Evolutionary conservation across 176 grass and related monocot genomes (phyloP), one percentile per base, ranked within the genome.

Genomic region (Rhynchospora pubera): DNA sequence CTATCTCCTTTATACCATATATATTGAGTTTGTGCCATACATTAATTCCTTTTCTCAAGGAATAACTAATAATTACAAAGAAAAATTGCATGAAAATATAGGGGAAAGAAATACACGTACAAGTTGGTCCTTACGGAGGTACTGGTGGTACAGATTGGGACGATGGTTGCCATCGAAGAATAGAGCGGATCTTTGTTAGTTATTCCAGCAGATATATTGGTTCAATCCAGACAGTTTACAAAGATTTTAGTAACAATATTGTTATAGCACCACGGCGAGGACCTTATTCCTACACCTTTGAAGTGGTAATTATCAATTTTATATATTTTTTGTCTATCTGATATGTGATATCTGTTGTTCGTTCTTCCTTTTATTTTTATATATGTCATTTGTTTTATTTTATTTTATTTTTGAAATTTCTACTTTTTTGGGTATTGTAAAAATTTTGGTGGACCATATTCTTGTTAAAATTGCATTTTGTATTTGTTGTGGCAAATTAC

Each of bases 261-360:
- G 44, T 81, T 9, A 81, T 81, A 62, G 59, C 57, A 3, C 79
- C 79, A 3, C 60, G 79, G 7, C 79, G 24, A 0, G 79, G 79
- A 51, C 79, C 60, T 0, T 81, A 81, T 18, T 81, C 79, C 19
- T 81, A 81, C 60, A 51, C 60, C 26, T 81, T 81, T 48, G 79
- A 81, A 81, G 79, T 81, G 79, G 79, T 81, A 81, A 81, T 7
- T 22, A 81, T 64, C 19, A 65, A 51, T 81, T 65, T 81, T 65
- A 51, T 32, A 50, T 81, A 81, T 22, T 62, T 61, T 43, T 34
- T n/a, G 51, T 5, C 42, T 61, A 18, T 5, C 42, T 61, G 8
- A 75, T 62, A 34, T 45, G n/a, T n/a, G n/a, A n/a, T n/a, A n/a
- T n/a, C 7, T 80, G 22, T 58, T 44, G 16, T 45, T 51, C 4